Percentiles rank a stretch among this genome's conserved stretches.
Conservation (phyloP, 495 filamentous ascomycete genomes). For the Elaphomyces granulatus region DNA sequence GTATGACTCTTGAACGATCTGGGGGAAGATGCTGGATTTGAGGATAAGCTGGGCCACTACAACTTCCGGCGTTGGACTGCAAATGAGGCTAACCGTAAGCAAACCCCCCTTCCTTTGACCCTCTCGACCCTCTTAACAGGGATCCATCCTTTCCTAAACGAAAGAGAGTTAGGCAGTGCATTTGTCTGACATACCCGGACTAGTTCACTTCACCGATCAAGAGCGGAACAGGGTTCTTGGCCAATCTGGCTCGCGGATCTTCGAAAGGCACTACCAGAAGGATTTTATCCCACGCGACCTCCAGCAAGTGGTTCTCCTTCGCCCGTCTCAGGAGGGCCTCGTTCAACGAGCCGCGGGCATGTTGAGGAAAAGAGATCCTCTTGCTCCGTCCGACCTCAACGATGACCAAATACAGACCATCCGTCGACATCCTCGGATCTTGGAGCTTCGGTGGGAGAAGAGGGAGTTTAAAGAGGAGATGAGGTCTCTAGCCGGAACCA, state of each 20-base stretch:
- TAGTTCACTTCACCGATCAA: constrained; percentile 19
- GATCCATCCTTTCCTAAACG: no score
- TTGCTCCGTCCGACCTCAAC: constrained; percentile 14
- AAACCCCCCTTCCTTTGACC: constrained; percentile 1
- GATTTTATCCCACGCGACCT: constrained; percentile 17
- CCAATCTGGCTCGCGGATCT: constrained; percentile 16
- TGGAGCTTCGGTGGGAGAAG: constrained; percentile 15
- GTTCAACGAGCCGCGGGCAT: constrained; percentile 10
- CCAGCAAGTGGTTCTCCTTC: constrained; percentile 17
- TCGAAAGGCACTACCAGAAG: constrained; percentile 20
- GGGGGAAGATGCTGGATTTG: constrained; percentile 8
- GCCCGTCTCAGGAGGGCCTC: constrained; percentile 12
- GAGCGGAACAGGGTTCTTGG: constrained; percentile 19
- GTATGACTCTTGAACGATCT: neutral
- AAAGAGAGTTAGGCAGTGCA: neutral
- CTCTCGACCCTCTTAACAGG: constrained; percentile 1
- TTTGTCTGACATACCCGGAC: constrained; percentile 5
- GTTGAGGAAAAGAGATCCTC: constrained; percentile 15
- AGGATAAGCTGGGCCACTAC: constrained; percentile 21
- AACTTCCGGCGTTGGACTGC: constrained; percentile 17
- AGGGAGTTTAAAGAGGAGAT: constrained; percentile 21
- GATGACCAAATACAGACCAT: constrained; percentile 14
- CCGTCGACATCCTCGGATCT: constrained; percentile 11
- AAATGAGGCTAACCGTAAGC: constrained; percentile 23
- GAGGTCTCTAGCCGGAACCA: constrained; percentile 15